A percentile compares a stretch with the other conserved stretches of the same genome.
Evolutionary conservation across 1,284 basidiomycete genomes (phyloP).

Genomic region (Bjerkandera adusta): DNA sequence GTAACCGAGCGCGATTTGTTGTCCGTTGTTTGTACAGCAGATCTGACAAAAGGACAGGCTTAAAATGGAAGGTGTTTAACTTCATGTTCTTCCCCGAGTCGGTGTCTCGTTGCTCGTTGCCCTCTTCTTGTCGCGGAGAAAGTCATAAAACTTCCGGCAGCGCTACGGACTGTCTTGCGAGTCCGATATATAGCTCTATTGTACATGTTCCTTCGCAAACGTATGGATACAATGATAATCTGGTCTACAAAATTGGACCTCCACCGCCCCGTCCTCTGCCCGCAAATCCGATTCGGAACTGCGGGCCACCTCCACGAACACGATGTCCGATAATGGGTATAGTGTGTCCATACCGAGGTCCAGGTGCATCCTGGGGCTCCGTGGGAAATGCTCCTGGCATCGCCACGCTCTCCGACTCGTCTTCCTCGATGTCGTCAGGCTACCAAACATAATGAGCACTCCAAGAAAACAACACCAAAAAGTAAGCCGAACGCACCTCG

Average conservation of each 20-base stretch:
- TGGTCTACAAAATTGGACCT: not conserved
- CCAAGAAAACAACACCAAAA: not conserved
- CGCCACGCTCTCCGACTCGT: slow-evolving; percentile 12
- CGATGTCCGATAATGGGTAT: slow-evolving; percentile 2
- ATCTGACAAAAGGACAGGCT: no score
- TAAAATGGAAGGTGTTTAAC: no score
- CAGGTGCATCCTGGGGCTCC: not conserved
- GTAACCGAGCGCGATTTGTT: no score
- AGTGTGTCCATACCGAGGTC: not conserved
- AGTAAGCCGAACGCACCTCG: slow-evolving; percentile 40
- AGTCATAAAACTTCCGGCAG: no score
- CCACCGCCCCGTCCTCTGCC: slow-evolving; percentile 14
- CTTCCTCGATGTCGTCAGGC: slow-evolving; percentile 13
- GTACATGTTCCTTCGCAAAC: not conserved
- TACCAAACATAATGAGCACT: not conserved
- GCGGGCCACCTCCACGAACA: slow-evolving; percentile 12
- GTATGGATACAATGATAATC: not conserved
- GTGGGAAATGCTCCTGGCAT: slow-evolving; percentile 15
- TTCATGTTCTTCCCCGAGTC: no score
- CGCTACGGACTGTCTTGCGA: no score
- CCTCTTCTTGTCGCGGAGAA: no score
- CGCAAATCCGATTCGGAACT: slow-evolving; percentile 21
- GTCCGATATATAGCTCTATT: no score
- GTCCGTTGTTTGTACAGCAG: no score
- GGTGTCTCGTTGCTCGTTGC: no score